Conservation (phyloP, 225 moss, liverwort and hornwort species). For the Polytrichum formosum region DNA sequence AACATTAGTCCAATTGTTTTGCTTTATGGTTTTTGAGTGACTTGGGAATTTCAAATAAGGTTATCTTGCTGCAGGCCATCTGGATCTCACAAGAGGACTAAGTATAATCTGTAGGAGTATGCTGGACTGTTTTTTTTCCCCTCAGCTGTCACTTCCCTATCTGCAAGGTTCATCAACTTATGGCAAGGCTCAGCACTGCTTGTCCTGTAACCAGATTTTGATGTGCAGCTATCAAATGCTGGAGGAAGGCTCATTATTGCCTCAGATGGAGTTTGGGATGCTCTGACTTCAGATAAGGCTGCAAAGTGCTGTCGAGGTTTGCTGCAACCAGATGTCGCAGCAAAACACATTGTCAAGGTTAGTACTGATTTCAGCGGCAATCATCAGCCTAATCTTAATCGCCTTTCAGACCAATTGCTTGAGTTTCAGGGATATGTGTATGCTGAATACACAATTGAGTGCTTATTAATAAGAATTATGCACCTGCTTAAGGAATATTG, state of each 20-base stretch:
- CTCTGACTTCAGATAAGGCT: constrained; percentile 71
- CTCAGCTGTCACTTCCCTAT: background rate
- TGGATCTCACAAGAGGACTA: too few relatives aligned
- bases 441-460: too few relatives aligned
- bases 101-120: too few relatives aligned
- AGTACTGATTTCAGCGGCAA: background rate
- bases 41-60: too few relatives aligned
- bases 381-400: too few relatives aligned
- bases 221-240: constrained; percentile 47
- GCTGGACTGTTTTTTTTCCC: background rate
- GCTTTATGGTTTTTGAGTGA: too few relatives aligned
- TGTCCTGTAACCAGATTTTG: constrained; percentile 5
- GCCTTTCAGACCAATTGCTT: too few relatives aligned
- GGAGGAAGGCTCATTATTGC: constrained; percentile 81
- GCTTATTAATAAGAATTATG: too few relatives aligned
- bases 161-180: background rate
- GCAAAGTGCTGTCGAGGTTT: constrained; percentile 76
- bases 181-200: background rate
- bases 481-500: too few relatives aligned
- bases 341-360: constrained; percentile 75
- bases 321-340: constrained; percentile 65
- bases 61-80: too few relatives aligned
- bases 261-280: constrained; percentile 92
- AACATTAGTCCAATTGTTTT: too few relatives aligned
- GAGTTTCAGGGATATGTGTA: too few relatives aligned